phyloP scores from a whole-genome alignment of 768 basidiomycete species.

The Boletus vinaceobasis region DNA sequence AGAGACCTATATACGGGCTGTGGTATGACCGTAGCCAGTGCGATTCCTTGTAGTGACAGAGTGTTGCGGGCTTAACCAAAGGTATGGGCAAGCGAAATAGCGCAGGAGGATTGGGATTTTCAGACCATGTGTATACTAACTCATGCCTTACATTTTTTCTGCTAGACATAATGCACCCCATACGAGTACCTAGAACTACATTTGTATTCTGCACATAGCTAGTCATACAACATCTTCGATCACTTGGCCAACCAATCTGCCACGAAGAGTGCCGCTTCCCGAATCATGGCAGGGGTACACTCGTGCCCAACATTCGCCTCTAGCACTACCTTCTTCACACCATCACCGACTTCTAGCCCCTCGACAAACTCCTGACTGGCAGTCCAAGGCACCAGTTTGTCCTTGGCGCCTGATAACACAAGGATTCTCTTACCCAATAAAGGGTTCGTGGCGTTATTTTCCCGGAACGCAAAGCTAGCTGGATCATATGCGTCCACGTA shows the following conservation, averaged over 20 bases:
- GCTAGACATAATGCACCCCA: not conserved
- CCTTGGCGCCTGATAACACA: constrained; percentile 63
- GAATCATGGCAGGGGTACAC: constrained; percentile 59
- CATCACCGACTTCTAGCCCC: constrained; percentile 50
- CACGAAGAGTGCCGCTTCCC: constrained; percentile 36
- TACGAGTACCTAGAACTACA: not conserved
- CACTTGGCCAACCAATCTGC: constrained; percentile 23
- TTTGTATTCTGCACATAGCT: not conserved
- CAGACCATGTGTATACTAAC: not conserved
- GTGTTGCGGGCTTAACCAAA: constrained; percentile 73
- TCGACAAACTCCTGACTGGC: constrained; percentile 56
- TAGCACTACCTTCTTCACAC: constrained; percentile 54
- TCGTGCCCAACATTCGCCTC: constrained; percentile 59
- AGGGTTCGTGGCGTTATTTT: constrained; percentile 43
- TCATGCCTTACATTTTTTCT: not conserved
- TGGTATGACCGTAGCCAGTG: constrained; percentile 80
- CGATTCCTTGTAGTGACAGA: constrained; percentile 81
- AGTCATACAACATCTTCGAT: not conserved
- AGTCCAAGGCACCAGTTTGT: constrained; percentile 66
- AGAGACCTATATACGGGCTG: constrained; percentile 83
- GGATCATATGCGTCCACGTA: constrained; percentile 50
- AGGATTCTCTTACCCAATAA: constrained; percentile 73
- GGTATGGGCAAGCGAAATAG: constrained; percentile 34
- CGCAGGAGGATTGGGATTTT: not conserved
- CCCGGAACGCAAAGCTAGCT: constrained; percentile 39